Evolutionary conservation across 257 asterid genomes (phyloP).

Genomic region (Solanum chiquidenum): DNA sequence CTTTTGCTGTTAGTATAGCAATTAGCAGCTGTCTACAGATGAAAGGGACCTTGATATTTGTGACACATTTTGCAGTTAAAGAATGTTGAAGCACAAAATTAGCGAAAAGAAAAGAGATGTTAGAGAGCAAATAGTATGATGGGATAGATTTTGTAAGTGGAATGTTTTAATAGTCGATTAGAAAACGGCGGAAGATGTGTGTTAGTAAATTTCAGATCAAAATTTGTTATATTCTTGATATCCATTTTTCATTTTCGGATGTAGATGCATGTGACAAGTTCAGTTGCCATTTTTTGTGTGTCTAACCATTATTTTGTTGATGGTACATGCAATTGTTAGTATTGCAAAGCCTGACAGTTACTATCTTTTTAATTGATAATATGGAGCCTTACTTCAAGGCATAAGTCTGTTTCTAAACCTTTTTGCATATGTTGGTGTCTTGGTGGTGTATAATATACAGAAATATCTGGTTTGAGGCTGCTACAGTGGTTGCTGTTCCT

Average conservation of each 20-base stretch:
- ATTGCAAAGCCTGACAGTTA: background rate
- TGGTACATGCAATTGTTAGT: background rate
- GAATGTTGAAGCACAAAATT: background rate
- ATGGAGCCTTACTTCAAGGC: background rate
- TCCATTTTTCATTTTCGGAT: background rate
- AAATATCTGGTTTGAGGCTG: conserved; percentile 98
- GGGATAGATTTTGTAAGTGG: background rate
- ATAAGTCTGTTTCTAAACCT: background rate
- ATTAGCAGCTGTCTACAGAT: background rate
- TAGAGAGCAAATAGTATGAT: background rate
- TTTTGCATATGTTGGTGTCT: background rate
- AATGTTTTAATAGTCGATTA: background rate
- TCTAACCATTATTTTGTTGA: background rate
- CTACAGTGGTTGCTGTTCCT: conserved; percentile 98
- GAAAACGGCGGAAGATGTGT: background rate
- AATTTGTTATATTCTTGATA: background rate
- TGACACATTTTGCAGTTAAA: background rate
- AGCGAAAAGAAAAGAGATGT: background rate
- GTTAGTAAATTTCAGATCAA: background rate
- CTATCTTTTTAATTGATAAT: background rate
- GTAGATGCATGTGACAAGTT: background rate
- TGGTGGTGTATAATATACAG: conserved; percentile 19
- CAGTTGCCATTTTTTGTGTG: background rate
- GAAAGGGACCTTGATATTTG: background rate
- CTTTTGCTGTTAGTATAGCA: background rate